Percentiles rank a stretch among this genome's conserved stretches.
Conservation (phyloP, 1,139 yeast species). For the Hansenula anomala region DNA sequence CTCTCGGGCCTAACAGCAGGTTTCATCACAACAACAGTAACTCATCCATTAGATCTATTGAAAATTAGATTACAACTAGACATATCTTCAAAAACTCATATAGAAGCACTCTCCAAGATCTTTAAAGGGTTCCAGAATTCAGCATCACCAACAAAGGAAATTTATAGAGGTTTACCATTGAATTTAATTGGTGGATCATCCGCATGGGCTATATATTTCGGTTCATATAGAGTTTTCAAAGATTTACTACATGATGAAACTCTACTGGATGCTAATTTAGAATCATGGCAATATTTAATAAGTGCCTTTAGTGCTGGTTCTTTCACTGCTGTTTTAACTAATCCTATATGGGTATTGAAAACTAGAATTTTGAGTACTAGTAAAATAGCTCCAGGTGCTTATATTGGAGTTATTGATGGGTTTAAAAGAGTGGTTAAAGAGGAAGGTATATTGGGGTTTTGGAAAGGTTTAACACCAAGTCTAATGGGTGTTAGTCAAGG, state of each 20-base stretch:
- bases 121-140: slow-evolving; percentile 7
- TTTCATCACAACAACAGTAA: slow-evolving; percentile 65
- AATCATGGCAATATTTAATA: slow-evolving; percentile 35
- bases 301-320: slow-evolving; percentile 70
- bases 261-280: slow-evolving; percentile 15
- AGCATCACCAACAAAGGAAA: slow-evolving; percentile 24
- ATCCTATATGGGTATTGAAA: slow-evolving; percentile 91
- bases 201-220: slow-evolving; percentile 88
- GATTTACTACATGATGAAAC: slow-evolving; percentile 22
- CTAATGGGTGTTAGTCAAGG: slow-evolving; percentile 84
- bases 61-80: slow-evolving; percentile 70
- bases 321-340: slow-evolving; percentile 70
- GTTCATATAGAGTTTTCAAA: slow-evolving; percentile 61
- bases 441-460: slow-evolving; percentile 71
- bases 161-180: slow-evolving; percentile 78
- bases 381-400: slow-evolving; percentile 42
- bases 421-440: slow-evolving; percentile 39
- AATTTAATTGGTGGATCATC: slow-evolving; percentile 77
- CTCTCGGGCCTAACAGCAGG: slow-evolving; percentile 85
- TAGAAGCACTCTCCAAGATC: slow-evolving; percentile 11
- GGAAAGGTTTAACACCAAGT: slow-evolving; percentile 83
- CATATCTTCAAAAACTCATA: slow-evolving; percentile 17
- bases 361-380: slow-evolving; percentile 67
- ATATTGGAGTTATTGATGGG: slow-evolving; percentile 55
- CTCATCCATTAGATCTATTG: slow-evolving; percentile 86